Base-by-base conservation (phyloP, 2,329 filamentous ascomycete genomes). In the Xylariales sp. region DNA sequence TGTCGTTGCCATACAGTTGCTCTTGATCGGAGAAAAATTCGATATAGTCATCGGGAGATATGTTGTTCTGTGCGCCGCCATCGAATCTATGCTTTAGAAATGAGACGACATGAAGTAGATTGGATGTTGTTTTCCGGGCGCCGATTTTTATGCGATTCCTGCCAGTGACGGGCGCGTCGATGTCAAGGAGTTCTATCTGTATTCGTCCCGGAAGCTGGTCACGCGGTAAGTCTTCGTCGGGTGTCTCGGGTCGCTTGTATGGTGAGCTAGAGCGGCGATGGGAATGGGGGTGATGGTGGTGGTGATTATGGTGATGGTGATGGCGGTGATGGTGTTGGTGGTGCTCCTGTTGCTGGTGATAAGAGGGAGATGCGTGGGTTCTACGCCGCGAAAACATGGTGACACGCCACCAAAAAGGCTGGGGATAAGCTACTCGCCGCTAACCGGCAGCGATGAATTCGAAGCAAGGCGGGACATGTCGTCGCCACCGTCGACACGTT, bases 151-250 rank as follows among this genome's bases (percentile, higher is more conserved):
- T 59, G 32, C 18, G 34, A 3, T 55, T 66, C 14, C 75, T 68
- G 12, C 64, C 53, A 10, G 52, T 57, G 61, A 28, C 7, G 9
- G 34, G 28, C 4, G 68, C 68, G 52, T 76, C 74, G 12, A 76
- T 58, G 50, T 76, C 75, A 36, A 69, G 12, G 14, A 76, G 69
- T 3, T 72, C 60, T 48, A 76, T 72, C 50, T 65, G 64, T 65
- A 45, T 72, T 46, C 52, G 61, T 9, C 62, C 67, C 8, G 28
- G 10, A n/a, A 5, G 6, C 6, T 36, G 30, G 18, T 39, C 32
- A 18, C 6, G 30, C 36, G 3, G 43, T 10, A 50, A n/a, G 23
- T 55, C 49, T 16, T 49, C 43, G 14, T 60, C 18, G 28, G 14
- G 18, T 12, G 1, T 18, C 14, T 49, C 9, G 14, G 28, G 49